Conservation (phyloP, 176 grass and related monocot species). For the Juncus inflexus region DNA sequence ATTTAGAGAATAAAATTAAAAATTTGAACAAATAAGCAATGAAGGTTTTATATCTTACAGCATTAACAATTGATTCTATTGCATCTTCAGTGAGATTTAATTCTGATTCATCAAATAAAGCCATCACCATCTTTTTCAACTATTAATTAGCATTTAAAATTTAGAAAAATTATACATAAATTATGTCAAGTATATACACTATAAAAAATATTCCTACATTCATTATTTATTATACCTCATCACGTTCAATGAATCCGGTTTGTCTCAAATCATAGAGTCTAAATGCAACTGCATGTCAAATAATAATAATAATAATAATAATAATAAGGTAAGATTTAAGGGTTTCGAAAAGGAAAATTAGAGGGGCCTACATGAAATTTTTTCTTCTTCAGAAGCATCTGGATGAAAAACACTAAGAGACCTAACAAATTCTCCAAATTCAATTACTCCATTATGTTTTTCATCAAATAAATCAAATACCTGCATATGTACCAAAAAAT, state of each 20-base stretch:
- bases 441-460: slow-evolving; percentile 58
- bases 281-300: slow-evolving; percentile 55
- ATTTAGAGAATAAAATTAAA: not conserved
- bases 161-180: not conserved
- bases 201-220: not conserved
- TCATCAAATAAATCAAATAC: slow-evolving; percentile 71
- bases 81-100: slow-evolving; percentile 41
- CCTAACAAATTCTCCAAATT: slow-evolving; percentile 72
- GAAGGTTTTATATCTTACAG: slow-evolving; percentile 26
- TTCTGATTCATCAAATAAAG: slow-evolving; percentile 64
- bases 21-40: not conserved
- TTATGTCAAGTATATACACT: too few species aligned
- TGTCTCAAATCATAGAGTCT: slow-evolving; percentile 68
- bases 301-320: too few species aligned
- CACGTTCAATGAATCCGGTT: slow-evolving; percentile 72
- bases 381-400: slow-evolving; percentile 27
- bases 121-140: slow-evolving; percentile 74
- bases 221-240: slow-evolving; percentile 40
- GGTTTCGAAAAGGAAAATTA: not conserved
- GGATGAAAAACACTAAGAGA: slow-evolving; percentile 82
- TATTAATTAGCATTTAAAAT: slow-evolving; percentile 1
- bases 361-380: slow-evolving; percentile 42
- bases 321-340: too few species aligned
- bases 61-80: slow-evolving; percentile 56
- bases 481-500: slow-evolving; percentile 10